phyloP scores from a whole-genome alignment of 176 grass and related monocot genomes.

The Oryza officinalis region DNA sequence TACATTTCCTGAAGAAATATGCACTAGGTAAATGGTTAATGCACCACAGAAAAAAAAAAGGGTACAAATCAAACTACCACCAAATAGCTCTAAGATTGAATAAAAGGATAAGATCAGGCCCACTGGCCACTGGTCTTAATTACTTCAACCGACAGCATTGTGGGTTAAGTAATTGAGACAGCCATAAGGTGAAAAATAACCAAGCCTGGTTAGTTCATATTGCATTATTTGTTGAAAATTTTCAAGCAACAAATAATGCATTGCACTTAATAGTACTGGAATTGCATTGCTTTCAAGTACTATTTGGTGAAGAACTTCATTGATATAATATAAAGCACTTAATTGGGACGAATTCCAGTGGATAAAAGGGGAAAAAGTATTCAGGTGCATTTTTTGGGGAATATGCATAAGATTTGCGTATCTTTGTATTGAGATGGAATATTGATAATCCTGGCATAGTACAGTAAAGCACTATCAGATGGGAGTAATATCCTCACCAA shows the following conservation, averaged over 20 bases:
- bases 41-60: not conserved
- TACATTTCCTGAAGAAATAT: too few relatives aligned
- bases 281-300: not conserved
- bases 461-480: constrained; percentile 6
- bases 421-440: too few relatives aligned
- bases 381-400: not conserved
- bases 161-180: not conserved
- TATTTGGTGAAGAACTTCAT: constrained; percentile 16
- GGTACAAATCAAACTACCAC: not conserved
- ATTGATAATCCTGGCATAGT: constrained; percentile 4
- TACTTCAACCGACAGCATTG: not conserved
- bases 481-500: constrained; percentile 60
- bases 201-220: not conserved
- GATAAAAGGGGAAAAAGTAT: constrained; percentile 21
- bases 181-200: constrained; percentile 10
- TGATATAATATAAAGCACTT: not conserved
- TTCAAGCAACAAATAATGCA: too few relatives aligned
- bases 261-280: too few relatives aligned
- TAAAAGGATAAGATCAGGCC: not conserved
- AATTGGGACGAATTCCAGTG: not conserved
- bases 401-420: too few relatives aligned
- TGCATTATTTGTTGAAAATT: too few relatives aligned
- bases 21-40: not conserved
- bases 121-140: not conserved
- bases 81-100: not conserved